Base-by-base conservation (phyloP, 805 yeast genomes). In the Candida maesae region DNA sequence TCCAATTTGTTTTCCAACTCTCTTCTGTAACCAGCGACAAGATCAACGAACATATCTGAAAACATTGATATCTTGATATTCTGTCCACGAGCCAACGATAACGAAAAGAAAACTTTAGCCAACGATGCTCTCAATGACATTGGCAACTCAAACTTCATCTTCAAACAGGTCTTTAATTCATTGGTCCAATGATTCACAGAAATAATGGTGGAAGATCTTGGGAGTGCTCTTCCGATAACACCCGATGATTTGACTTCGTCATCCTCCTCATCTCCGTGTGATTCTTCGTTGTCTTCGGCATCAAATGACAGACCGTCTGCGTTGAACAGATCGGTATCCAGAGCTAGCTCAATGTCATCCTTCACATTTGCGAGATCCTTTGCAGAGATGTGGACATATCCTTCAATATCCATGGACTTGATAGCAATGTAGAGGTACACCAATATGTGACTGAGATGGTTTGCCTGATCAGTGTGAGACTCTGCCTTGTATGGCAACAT, bases 101-200 rank as follows among this genome's bases (percentile, higher is more conserved):
- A 68, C 14, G 84, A 76, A 54, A 79, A 89, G 57, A 78, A 90
- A 2, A 86, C 84, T 41, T 69, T 68, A 1, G 87, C 79, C 31
- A 91, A 68, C 1, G 76, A 65, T 17, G 79, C 70, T 39, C 89
- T 73, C 35, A 81, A 61, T 2, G 68, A 50, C 11, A 87, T 52
- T 0, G 99, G 97, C 66, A 91, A 71, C 38, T 83, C 84, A 53
- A 84, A 79, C 52, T 86, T 85, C 78, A 84, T 81, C 51, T 75
- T 76, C 39, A 88, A 60, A 76, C 96, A 83, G 30, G 83, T 81
- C 37, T 78, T 74, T 47, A 91, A 70, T 59, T 89, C 97, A 39
- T 83, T 80, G 0, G 96, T 83, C 95, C 96, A 90, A 44, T 83
- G 85, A 39, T 81, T 73, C 7, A 88, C 82, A 33, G 81, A 74